Evolutionary conservation across 495 filamentous ascomycete species (phyloP), one percentile per base, ranked within the genome.

Genomic region (Lepidopterella palustris): DNA sequence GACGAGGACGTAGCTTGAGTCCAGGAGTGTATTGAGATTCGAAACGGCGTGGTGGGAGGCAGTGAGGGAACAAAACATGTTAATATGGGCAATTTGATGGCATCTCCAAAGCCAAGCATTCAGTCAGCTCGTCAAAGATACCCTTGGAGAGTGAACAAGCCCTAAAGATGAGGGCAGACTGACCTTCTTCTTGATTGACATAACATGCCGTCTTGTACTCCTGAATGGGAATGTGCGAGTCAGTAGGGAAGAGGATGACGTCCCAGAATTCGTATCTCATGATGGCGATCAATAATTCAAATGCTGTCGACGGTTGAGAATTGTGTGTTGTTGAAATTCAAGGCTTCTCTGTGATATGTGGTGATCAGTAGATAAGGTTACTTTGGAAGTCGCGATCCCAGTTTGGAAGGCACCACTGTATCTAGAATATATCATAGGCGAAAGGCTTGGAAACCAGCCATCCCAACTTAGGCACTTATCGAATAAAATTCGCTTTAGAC

Each of bases 211-310:
- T 90, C 68, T 85, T 87, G 81, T 93, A 96, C 70, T 96, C 90
- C 69, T 92, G 89, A 45, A 92, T 71, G 8, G 90, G 90, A 18
- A 87, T 78, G 60, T 80, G 81, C 54, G 74, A 79, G 28, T 72
- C 72, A 45, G 77, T 73, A 1, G 89, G 86, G 71, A 95, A 93
- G 57, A 96, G 76, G 51, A 95, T 83, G 53, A 92, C 79, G 68
- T 95, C 90, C 90, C 90, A 93, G 65, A 86, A 84, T 57, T 87
- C 79, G 77, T 88, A 95, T 53, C 89, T 84, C 89, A 95, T 95
- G 58, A 24, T 76, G 58, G 39, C 24, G 49, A 54, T 51, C 5
- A 32, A 21, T 3, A 15, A 18, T 13, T 15, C 10, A 13, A 42
- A 10, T 42, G 35, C 15, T 6, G 31, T 35, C 31, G 31, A 15